Evolutionary conservation across 1,284 basidiomycete genomes (phyloP).

Genomic region (Tilletia setariae): DNA sequence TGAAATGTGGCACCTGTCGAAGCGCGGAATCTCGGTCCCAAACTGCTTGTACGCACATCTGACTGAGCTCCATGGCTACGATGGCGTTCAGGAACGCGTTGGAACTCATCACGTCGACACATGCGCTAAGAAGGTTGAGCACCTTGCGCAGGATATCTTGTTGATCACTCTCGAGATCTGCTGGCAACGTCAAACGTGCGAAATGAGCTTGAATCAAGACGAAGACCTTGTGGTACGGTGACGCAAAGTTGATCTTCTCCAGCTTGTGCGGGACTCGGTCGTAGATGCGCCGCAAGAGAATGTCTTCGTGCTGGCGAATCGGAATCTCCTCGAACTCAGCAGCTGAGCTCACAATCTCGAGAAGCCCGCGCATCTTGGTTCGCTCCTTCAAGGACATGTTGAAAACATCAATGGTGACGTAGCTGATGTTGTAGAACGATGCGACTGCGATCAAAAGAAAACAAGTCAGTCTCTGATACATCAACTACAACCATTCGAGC

Average conservation of each 20-base stretch:
- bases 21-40: constrained; percentile 78
- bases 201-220: constrained; percentile 95
- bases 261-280: constrained; percentile 97
- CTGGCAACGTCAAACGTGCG: constrained; percentile 81
- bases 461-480: constrained; percentile 2
- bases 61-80: constrained; percentile 96
- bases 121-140: constrained; percentile 66
- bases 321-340: constrained; percentile 93
- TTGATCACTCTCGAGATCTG: constrained; percentile 90
- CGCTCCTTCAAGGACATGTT: constrained; percentile 89
- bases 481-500: neutral
- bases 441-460: constrained; percentile 62
- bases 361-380: constrained; percentile 93
- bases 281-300: constrained; percentile 68
- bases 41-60: constrained; percentile 97
- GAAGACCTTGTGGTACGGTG: constrained; percentile 97
- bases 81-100: constrained; percentile 91
- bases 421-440: constrained; percentile 67
- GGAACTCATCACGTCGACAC: constrained; percentile 95
- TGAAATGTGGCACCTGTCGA: constrained; percentile 94
- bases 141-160: constrained; percentile 80
- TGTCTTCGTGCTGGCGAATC: constrained; percentile 68
- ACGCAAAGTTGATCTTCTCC: constrained; percentile 75
- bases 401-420: constrained; percentile 94
- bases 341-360: constrained; percentile 93